These are phyloP conservation scores for Pythium scleroteichum DNA, from an alignment of 352 stramenopile species.

Conservation along the genomic window DNA sequence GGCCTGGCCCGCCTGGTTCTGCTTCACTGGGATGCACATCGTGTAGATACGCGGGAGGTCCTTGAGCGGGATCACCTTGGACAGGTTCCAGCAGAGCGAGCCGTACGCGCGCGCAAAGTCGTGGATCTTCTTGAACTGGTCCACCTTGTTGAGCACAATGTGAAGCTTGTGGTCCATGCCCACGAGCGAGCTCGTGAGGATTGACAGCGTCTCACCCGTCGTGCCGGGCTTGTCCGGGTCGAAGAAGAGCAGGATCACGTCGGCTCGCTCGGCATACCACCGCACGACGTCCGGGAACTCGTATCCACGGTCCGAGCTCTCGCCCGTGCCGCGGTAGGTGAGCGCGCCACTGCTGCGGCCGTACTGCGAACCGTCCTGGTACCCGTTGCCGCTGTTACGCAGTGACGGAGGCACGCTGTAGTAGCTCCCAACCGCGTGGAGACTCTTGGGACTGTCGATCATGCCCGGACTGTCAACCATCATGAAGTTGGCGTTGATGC, in stretches of 20 bases:
- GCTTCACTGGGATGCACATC: conserved; percentile 97
- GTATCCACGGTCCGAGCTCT: conserved; percentile 91
- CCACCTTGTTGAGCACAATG: conserved; percentile 99
- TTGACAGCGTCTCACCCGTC: conserved; percentile 98
- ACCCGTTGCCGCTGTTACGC: conserved; percentile 21
- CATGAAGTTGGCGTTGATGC: conserved; percentile 96
- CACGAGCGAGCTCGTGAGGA: conserved; percentile 96
- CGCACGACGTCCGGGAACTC: conserved; percentile 97
- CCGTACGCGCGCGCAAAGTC: conserved; percentile 99
- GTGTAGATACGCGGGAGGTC: conserved; percentile 99
- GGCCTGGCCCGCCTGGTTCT: conserved; percentile 43
- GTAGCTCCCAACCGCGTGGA: conserved; percentile 54
- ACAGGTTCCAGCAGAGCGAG: conserved; percentile 99
- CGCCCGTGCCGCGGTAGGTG: conserved; percentile 45
- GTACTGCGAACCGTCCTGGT: conserved; percentile 15
- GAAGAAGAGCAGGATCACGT: conserved; percentile 99
- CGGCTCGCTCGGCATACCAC: conserved; percentile 98
- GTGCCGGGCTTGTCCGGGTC: conserved; percentile 99
- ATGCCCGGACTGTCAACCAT: conserved; percentile 99
- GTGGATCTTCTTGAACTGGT: conserved; percentile 98
- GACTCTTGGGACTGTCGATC: conserved; percentile 96
- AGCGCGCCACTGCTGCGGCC: conserved; percentile 13
- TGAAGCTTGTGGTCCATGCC: conserved; percentile 99
- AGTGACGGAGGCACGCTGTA: conserved; percentile 39
- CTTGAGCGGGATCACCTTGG: conserved; percentile 98